phyloP scores from a whole-genome alignment of 1,284 basidiomycete species.

The Tylopilus sp. region DNA sequence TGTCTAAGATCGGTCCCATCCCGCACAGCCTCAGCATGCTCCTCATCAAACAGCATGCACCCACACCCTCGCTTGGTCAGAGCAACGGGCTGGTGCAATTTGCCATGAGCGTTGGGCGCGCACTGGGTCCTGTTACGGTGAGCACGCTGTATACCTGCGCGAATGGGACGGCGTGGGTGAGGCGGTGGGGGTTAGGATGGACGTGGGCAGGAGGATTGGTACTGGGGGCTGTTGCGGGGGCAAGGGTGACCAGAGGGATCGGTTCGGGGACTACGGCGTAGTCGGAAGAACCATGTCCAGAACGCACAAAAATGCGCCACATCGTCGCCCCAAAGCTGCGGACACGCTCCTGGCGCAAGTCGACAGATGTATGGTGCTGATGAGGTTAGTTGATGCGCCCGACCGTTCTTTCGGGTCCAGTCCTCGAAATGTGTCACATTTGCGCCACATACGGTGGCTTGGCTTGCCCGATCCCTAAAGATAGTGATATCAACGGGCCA shows the following conservation, averaged over 20 bases:
- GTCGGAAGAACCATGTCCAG: neutral
- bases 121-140: constrained; percentile 17
- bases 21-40: constrained; percentile 20
- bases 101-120: constrained; percentile 22
- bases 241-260: constrained; percentile 18
- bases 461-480: too few relatives aligned
- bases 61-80: constrained; percentile 14
- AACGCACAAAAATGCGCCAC: too few relatives aligned
- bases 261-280: neutral
- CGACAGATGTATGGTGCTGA: too few relatives aligned
- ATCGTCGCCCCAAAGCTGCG: too few relatives aligned
- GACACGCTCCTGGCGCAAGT: too few relatives aligned
- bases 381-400: too few relatives aligned
- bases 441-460: too few relatives aligned
- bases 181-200: constrained; percentile 12
- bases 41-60: constrained; percentile 18
- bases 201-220: constrained; percentile 21
- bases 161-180: constrained; percentile 22
- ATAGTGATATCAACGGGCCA: too few relatives aligned
- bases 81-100: constrained; percentile 27
- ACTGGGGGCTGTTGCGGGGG: constrained; percentile 10
- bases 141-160: constrained; percentile 20
- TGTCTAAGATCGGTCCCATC: constrained; percentile 21
- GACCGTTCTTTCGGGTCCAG: too few relatives aligned
- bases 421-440: too few relatives aligned